Evolutionary conservation across 1,139 yeast species (phyloP).

Genomic region (Geotrichum siamense): DNA sequence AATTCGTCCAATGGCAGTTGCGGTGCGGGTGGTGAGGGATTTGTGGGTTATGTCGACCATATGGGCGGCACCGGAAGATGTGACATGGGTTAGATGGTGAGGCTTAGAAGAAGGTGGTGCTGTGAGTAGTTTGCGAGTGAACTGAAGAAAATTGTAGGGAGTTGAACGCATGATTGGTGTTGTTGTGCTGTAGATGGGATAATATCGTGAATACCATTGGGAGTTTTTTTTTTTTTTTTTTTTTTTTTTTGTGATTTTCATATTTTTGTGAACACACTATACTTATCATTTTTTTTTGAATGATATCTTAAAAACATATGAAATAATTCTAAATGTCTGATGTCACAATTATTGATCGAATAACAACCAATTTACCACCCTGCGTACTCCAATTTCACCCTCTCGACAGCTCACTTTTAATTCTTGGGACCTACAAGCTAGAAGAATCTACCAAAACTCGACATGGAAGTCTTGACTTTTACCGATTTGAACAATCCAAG

Average conservation of each 20-base stretch:
- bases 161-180: no score
- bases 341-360: conserved; percentile 7
- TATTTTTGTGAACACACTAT: no score
- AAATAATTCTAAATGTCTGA: no score
- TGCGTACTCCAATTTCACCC: conserved; percentile 68
- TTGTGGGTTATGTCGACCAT: conserved; percentile 44
- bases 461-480: conserved; percentile 69
- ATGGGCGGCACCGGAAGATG: conserved; percentile 40
- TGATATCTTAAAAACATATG: no score
- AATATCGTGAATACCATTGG: no score
- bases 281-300: no score
- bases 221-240: not conserved
- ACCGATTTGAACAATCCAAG: conserved; percentile 31
- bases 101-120: not conserved
- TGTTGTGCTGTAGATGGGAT: no score
- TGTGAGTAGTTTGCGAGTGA: no score
- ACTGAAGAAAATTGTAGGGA: no score
- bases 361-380: conserved; percentile 59
- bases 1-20: conserved; percentile 40
- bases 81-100: conserved; percentile 40
- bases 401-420: conserved; percentile 39
- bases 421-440: conserved; percentile 75
- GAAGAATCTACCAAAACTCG: conserved; percentile 52
- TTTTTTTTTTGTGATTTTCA: not conserved
- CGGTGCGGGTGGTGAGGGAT: conserved; percentile 35